A percentile compares a stretch with the other conserved stretches of the same genome.
phyloP scores from a whole-genome alignment of 495 filamentous ascomycete genomes.

The Pyrenula aspistea region DNA sequence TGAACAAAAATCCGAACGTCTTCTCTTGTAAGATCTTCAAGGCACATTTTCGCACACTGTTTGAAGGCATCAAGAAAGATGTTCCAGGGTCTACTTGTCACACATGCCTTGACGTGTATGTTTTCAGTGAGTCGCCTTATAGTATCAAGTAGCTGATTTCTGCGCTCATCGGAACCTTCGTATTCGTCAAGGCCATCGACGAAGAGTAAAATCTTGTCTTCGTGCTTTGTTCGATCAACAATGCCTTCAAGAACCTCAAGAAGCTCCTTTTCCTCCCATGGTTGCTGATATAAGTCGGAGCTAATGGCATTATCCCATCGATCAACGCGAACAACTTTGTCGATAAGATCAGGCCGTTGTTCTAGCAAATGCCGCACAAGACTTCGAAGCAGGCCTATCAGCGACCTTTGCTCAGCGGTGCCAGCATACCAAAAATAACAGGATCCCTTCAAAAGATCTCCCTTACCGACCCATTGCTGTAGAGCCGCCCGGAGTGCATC shows the following conservation, averaged over 20 bases:
- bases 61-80: slow-evolving; percentile 28
- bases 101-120: slow-evolving; percentile 29
- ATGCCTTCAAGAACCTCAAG: background rate
- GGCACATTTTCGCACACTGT: slow-evolving; percentile 5
- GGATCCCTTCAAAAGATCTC: slow-evolving; percentile 8
- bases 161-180: slow-evolving; percentile 9
- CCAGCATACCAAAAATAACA: slow-evolving; percentile 22
- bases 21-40: slow-evolving; percentile 17
- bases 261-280: background rate
- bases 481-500: no score
- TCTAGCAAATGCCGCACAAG: slow-evolving; percentile 18
- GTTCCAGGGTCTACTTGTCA: slow-evolving; percentile 37
- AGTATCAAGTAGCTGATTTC: slow-evolving; percentile 4
- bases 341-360: background rate
- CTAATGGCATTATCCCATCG: background rate
- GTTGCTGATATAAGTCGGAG: background rate
- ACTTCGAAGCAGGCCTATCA: slow-evolving; percentile 15
- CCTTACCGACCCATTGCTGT: slow-evolving; percentile 8
- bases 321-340: background rate
- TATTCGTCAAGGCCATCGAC: slow-evolving; percentile 74
- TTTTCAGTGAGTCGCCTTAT: background rate
- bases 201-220: slow-evolving; percentile 58
- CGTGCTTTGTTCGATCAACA: slow-evolving; percentile 41
- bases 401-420: slow-evolving; percentile 8
- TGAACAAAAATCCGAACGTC: slow-evolving; percentile 19